phyloP scores from a whole-genome alignment of 2,329 filamentous ascomycete species.

The Ascosphaera apis region DNA sequence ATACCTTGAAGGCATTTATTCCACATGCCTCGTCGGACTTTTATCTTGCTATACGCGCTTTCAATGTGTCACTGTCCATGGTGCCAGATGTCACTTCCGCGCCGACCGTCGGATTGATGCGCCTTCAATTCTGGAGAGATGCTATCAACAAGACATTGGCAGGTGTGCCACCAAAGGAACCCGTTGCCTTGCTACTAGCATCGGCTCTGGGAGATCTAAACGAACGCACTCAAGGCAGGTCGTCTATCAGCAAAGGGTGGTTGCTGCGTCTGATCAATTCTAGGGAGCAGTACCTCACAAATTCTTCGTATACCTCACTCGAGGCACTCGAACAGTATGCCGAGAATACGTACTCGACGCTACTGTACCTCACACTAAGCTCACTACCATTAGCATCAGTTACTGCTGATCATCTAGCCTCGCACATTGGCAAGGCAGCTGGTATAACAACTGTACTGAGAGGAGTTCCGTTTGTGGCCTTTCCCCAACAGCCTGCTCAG shows the following conservation, averaged over 20 bases:
- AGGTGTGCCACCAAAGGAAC: slow-evolving; percentile 64
- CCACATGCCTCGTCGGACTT: slow-evolving; percentile 51
- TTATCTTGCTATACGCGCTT: slow-evolving; percentile 71
- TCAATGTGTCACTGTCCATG: slow-evolving; percentile 79
- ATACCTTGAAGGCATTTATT: slow-evolving; percentile 66
- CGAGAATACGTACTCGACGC: slow-evolving; percentile 81
- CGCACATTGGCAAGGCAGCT: slow-evolving; percentile 81
- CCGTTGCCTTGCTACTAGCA: slow-evolving; percentile 65
- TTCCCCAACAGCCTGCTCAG: slow-evolving; percentile 38
- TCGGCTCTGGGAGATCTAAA: slow-evolving; percentile 40
- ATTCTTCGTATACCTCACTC: slow-evolving; percentile 55
- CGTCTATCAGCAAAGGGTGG: slow-evolving; percentile 44
- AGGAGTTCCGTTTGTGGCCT: slow-evolving; percentile 70
- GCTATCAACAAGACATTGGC: slow-evolving; percentile 56
- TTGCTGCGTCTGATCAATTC: slow-evolving; percentile 55
- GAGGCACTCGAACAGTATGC: slow-evolving; percentile 64
- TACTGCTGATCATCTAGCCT: slow-evolving; percentile 76
- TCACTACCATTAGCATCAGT: slow-evolving; percentile 58
- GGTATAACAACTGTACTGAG: slow-evolving; percentile 74
- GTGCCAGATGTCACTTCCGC: slow-evolving; percentile 80
- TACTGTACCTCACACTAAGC: slow-evolving; percentile 72
- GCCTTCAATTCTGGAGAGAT: slow-evolving; percentile 90
- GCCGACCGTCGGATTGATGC: slow-evolving; percentile 64
- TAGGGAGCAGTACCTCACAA: slow-evolving; percentile 60
- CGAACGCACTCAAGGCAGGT: slow-evolving; percentile 21